These are phyloP conservation scores for Chlamydomonas sp. DNA, from an alignment of 139 green algal species.

Conservation along the genomic window DNA sequence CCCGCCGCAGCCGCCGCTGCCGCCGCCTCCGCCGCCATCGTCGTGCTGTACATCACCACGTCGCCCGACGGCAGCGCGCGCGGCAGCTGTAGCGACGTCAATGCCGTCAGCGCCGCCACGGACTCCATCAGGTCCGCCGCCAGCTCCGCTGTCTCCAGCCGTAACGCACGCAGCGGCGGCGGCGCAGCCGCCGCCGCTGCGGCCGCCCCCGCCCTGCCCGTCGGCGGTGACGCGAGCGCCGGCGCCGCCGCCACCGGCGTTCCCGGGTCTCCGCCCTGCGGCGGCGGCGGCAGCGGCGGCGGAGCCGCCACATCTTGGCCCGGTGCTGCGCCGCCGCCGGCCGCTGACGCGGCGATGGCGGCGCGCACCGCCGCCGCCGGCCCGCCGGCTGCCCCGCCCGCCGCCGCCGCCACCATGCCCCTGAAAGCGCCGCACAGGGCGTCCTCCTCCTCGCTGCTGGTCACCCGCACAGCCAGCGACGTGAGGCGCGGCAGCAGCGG, in stretches of 20 bases:
- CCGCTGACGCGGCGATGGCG: no score
- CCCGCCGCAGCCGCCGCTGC: background rate
- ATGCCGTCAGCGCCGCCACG: background rate
- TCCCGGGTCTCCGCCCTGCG: no score
- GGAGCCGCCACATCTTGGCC: no score
- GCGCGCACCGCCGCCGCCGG: background rate
- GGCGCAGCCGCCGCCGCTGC: background rate
- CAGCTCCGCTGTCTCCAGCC: slow-evolving; percentile 31
- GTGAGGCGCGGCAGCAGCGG: slow-evolving; percentile 14
- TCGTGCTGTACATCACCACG: background rate
- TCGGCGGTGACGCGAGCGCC: no score
- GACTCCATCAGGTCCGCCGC: background rate
- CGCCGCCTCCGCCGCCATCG: background rate
- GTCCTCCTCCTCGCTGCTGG: slow-evolving; percentile 6
- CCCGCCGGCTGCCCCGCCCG: background rate
- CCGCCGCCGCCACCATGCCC: background rate
- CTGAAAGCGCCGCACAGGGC: background rate
- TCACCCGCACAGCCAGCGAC: slow-evolving; percentile 17
- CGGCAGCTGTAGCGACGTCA: slow-evolving; percentile 30
- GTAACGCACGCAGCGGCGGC: slow-evolving; percentile 10
- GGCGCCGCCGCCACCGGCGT: no score
- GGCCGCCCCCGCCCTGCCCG: no score
- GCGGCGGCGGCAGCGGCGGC: no score
- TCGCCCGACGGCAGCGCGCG: slow-evolving; percentile 17
- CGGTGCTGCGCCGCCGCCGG: no score